These are phyloP conservation scores for Spathaspora girioi DNA, from an alignment of 805 yeast genomes.

Conservation along the genomic window DNA sequence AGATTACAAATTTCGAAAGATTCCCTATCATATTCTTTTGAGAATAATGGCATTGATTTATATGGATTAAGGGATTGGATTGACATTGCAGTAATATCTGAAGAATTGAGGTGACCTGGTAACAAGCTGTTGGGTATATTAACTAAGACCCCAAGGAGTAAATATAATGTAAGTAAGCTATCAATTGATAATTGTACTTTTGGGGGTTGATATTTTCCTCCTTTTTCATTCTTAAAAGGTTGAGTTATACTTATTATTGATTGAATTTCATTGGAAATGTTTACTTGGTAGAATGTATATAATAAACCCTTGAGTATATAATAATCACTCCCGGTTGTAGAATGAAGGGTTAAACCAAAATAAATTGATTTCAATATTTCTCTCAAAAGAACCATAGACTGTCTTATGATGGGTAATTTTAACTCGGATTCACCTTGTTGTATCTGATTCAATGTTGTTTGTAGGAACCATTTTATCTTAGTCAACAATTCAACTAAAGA, in stretches of 20 bases:
- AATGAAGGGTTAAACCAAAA: conserved; percentile 12
- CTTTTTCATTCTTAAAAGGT: conserved; percentile 5
- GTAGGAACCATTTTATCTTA: conserved; percentile 14
- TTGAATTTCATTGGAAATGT: conserved; percentile 17
- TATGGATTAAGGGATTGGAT: conserved; percentile 20
- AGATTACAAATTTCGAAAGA: conserved; percentile 12
- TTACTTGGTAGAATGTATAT: conserved; percentile 18
- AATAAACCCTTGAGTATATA: conserved; percentile 19
- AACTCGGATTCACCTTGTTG: conserved; percentile 2
- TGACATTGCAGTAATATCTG: conserved; percentile 24
- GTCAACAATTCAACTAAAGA: conserved; percentile 12
- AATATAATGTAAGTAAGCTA: conserved; percentile 21
- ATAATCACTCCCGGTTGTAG: conserved; percentile 13
- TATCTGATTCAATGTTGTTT: conserved; percentile 11
- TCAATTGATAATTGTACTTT: conserved; percentile 23
- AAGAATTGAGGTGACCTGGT: conserved; percentile 17
- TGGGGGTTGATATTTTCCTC: conserved; percentile 11
- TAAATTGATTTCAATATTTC: conserved; percentile 22
- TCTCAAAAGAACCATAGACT: conserved; percentile 20
- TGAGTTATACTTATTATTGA: conserved; percentile 13
- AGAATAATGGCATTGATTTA: conserved; percentile 7
- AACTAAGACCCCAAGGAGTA: conserved; percentile 21
- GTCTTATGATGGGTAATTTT: conserved; percentile 19
- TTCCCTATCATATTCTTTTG: background rate
- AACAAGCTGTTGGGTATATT: conserved; percentile 19